phyloP scores from a whole-genome alignment of 768 basidiomycete genomes.

The Rhizopogon vesiculosus region DNA sequence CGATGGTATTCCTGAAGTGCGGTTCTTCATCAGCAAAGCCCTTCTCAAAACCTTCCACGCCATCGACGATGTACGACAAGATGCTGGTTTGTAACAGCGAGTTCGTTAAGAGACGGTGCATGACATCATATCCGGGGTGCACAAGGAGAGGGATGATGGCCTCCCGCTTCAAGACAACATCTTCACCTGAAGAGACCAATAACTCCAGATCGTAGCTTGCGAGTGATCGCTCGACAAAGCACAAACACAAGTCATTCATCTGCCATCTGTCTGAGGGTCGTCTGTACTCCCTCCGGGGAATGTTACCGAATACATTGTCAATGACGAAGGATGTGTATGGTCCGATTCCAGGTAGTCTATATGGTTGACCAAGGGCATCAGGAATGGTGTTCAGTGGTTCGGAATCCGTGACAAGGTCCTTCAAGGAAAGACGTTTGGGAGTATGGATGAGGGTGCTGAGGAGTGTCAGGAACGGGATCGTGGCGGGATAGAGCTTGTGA shows the following conservation, averaged over 20 bases:
- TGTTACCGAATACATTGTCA: slow-evolving; percentile 83
- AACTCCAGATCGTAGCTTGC: slow-evolving; percentile 79
- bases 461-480: slow-evolving; percentile 82
- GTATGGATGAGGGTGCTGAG: slow-evolving; percentile 82
- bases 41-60: slow-evolving; percentile 71
- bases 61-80: slow-evolving; percentile 77
- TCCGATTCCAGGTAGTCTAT: slow-evolving; percentile 73
- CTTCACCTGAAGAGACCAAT: slow-evolving; percentile 55
- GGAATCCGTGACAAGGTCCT: slow-evolving; percentile 52
- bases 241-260: slow-evolving; percentile 79
- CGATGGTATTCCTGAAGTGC: slow-evolving; percentile 68
- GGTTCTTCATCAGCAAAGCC: slow-evolving; percentile 65
- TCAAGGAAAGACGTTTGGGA: slow-evolving; percentile 63
- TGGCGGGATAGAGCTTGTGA: slow-evolving; percentile 79
- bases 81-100: slow-evolving; percentile 69
- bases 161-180: slow-evolving; percentile 47
- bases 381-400: slow-evolving; percentile 73
- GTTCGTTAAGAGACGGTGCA: slow-evolving; percentile 72
- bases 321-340: slow-evolving; percentile 86
- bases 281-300: slow-evolving; percentile 69
- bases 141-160: slow-evolving; percentile 49
- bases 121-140: slow-evolving; percentile 87
- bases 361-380: slow-evolving; percentile 73
- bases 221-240: slow-evolving; percentile 80
- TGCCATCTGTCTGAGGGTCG: slow-evolving; percentile 78